phyloP scores from a whole-genome alignment of 345 rosid species.

The rapeseed (Brassica napus) region DNA sequence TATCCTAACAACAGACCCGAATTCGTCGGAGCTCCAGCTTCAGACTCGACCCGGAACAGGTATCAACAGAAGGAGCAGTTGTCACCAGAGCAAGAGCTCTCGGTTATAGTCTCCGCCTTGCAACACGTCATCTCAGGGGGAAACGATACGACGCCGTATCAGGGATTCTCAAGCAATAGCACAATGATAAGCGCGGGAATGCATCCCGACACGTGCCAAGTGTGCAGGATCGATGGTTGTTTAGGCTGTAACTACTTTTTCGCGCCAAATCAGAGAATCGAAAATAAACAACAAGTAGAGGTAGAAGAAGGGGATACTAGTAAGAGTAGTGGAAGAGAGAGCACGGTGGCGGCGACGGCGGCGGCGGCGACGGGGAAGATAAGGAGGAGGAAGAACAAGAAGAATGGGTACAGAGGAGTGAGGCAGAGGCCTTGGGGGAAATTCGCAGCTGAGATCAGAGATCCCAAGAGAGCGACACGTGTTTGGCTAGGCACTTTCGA shows the following conservation, averaged over 20 bases:
- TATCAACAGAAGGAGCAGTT: constrained; percentile 39
- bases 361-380: constrained; percentile 29
- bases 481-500: constrained; percentile 96
- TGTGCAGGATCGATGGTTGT: constrained; percentile 69
- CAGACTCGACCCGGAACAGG: background rate
- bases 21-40: constrained; percentile 17
- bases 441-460: constrained; percentile 97
- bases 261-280: constrained; percentile 46
- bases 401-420: constrained; percentile 81
- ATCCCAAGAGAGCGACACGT: constrained; percentile 69
- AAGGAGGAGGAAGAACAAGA: constrained; percentile 46
- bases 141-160: constrained; percentile 7
- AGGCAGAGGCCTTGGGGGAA: constrained; percentile 99
- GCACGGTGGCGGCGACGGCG: background rate
- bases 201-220: constrained; percentile 57
- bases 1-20: constrained; percentile 39
- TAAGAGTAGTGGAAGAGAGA: constrained; percentile 9
- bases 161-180: background rate
- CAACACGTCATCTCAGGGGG: constrained; percentile 39
- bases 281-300: background rate
- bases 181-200: constrained; percentile 42
- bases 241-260: constrained; percentile 77
- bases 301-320: background rate
- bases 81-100: constrained; percentile 59
- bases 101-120: constrained; percentile 61